phyloP scores from a whole-genome alignment of 2,329 filamentous ascomycete species.

The Sporothrix protearum region DNA sequence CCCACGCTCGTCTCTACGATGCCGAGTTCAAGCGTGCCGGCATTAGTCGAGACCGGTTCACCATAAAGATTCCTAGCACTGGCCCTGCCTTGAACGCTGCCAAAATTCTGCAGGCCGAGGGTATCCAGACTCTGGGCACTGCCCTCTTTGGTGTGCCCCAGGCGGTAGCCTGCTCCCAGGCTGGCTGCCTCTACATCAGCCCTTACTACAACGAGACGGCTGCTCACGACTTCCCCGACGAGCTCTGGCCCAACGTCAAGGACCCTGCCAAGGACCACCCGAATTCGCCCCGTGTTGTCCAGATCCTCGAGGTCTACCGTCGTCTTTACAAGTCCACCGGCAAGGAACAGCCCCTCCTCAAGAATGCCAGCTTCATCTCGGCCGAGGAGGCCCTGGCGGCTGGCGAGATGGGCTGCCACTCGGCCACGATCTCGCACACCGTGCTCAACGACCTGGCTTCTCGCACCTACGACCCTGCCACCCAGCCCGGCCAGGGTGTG shows the following conservation, averaged over 20 bases:
- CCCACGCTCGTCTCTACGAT: conserved; percentile 46
- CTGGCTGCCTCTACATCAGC: conserved; percentile 47
- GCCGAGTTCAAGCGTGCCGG: conserved; percentile 45
- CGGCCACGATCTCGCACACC: conserved; percentile 43
- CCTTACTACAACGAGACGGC: conserved; percentile 49
- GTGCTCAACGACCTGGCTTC: conserved; percentile 39
- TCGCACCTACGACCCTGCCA: conserved; percentile 33
- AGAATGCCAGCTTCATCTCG: conserved; percentile 46
- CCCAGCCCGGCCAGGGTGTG: conserved; percentile 32
- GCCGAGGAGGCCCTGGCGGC: conserved; percentile 45
- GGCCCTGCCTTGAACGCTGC: conserved; percentile 47
- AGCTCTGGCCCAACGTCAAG: conserved; percentile 46
- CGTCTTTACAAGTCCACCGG: conserved; percentile 46
- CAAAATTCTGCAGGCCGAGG: conserved; percentile 42
- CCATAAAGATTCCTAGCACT: conserved; percentile 51
- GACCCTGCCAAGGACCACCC: conserved; percentile 48
- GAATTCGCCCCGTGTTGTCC: conserved; percentile 46
- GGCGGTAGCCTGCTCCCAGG: conserved; percentile 49
- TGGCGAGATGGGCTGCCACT: conserved; percentile 46
- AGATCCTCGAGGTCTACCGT: conserved; percentile 48
- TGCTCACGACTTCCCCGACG: conserved; percentile 41
- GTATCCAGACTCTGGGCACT: conserved; percentile 46
- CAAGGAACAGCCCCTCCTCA: conserved; percentile 46
- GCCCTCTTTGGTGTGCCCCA: conserved; percentile 47
- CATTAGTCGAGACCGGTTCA: conserved; percentile 45